Percentiles rank a stretch among this genome's conserved stretches.
phyloP scores from a whole-genome alignment of 2,329 filamentous ascomycete species.

The Sordariomycetes sp. region DNA sequence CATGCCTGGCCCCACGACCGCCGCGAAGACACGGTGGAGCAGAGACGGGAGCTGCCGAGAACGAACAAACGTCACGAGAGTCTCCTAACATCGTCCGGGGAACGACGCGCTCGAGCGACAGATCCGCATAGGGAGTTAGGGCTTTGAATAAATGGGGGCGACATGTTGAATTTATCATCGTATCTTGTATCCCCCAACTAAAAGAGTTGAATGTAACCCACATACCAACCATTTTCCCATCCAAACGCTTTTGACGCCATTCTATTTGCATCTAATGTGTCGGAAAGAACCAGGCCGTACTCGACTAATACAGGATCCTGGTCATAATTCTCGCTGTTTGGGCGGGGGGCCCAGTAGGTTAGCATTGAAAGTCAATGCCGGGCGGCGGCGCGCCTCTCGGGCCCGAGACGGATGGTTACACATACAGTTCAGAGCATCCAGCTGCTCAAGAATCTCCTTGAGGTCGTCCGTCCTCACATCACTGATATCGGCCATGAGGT shows the following conservation, averaged over 20 bases:
- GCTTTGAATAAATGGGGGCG: not conserved
- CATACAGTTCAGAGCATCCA: conserved; percentile 73
- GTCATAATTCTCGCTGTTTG: conserved; percentile 28
- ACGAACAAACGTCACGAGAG: not conserved
- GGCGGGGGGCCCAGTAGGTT: not conserved
- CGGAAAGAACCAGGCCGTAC: not conserved
- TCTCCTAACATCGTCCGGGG: not conserved
- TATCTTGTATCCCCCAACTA: not conserved
- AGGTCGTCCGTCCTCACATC: conserved; percentile 70
- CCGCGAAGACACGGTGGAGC: not conserved
- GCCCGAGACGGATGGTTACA: conserved; percentile 7
- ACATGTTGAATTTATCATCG: not conserved
- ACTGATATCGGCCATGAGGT: conserved; percentile 96
- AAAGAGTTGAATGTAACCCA: not conserved
- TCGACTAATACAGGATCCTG: conserved; percentile 27
- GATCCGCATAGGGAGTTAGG: not conserved
- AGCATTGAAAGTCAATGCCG: not conserved
- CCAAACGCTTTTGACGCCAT: not conserved
- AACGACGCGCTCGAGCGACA: not conserved
- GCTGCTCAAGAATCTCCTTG: conserved; percentile 68
- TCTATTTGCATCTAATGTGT: not conserved
- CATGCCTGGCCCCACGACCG: not conserved
- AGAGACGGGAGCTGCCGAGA: not conserved
- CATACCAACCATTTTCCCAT: not conserved
- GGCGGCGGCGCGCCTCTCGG: not conserved